Base-by-base conservation (phyloP, 2,329 filamentous ascomycete species). In the Colletotrichum tropicale region DNA sequence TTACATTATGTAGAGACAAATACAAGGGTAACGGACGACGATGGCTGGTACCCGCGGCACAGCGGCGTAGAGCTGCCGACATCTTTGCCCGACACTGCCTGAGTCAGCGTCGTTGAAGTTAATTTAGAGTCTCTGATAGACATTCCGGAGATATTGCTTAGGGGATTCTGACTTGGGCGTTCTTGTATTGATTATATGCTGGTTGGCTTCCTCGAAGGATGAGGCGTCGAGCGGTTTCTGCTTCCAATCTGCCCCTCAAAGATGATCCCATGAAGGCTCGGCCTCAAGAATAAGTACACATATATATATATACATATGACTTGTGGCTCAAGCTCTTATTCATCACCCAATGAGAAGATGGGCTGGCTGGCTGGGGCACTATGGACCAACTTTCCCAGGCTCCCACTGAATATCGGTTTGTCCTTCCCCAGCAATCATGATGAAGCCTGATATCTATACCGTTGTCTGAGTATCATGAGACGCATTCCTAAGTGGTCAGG, bases 1-100 rank as follows among this genome's bases (percentile, higher is more conserved):
- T 21, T 6, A 13, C 1, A 6, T 7, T 21, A 21, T 21, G 6
- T 4, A 48, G 43, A 52, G 43, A 52, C 43, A 21, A 52, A 52
- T 52, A 21, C 10, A 21, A 13, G 43, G 6, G 6, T 13, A 3
- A 4, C 5, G n/a, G 43, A 52, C 43, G n/a, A 4, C n/a, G 43
- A 52, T 21, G n/a, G n/a, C n/a, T 52, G 18, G 6, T 52, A 13
- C 43, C 6, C 10, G 43, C n/a, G 6, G 43, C n/a, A 52, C 43
- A 21, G 10, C 10, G n/a, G 43, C 43, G 0, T 13, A 3, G 43
- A 21, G 1, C n/a, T 13, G 10, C n/a, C n/a, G 12, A 2, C 2
- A 13, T 12, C n/a, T 21, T 52, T 52, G 43, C n/a, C 43, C 6
- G 12, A 21, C 6, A 48, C 10, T 21, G 43, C 18, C 18, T n/a